Evolutionary conservation across 2,329 filamentous ascomycete species (phyloP).

Genomic region (Neoascochyta sp.): DNA sequence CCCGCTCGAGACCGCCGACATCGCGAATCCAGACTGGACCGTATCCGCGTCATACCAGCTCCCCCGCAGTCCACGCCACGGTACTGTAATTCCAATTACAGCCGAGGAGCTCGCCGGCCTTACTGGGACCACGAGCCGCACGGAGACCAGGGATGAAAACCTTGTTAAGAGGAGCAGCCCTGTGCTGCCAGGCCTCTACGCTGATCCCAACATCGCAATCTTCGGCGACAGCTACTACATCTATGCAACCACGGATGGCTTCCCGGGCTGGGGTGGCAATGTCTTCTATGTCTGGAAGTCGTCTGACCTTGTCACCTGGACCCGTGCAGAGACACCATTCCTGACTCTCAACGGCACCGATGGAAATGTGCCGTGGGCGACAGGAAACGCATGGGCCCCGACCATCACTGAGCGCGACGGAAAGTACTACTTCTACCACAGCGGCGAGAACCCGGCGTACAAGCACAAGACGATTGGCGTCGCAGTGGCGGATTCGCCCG

Average conservation of each 20-base stretch:
- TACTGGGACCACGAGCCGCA: slow-evolving; percentile 11
- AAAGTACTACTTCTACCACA: slow-evolving; percentile 32
- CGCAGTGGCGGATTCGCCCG: slow-evolving; percentile 19
- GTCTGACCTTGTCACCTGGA: slow-evolving; percentile 23
- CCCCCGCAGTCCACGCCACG: slow-evolving; percentile 51
- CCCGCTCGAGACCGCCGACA: slow-evolving; percentile 50
- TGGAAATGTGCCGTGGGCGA: slow-evolving; percentile 29
- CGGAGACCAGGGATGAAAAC: neutral
- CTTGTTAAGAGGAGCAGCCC: slow-evolving; percentile 12
- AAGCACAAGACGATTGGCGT: slow-evolving; percentile 30
- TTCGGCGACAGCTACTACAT: slow-evolving; percentile 26
- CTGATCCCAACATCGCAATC: slow-evolving; percentile 28
- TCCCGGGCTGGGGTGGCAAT: slow-evolving; percentile 24
- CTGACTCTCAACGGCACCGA: slow-evolving; percentile 26
- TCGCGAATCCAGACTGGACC: slow-evolving; percentile 49
- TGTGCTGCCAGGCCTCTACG: slow-evolving; percentile 23
- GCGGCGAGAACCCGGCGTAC: slow-evolving; percentile 22
- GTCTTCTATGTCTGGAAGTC: slow-evolving; percentile 29
- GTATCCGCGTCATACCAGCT: slow-evolving; percentile 47
- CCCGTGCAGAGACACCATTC: slow-evolving; percentile 18
- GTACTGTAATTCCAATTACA: slow-evolving; percentile 53
- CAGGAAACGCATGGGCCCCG: slow-evolving; percentile 27
- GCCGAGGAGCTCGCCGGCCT: slow-evolving; percentile 43
- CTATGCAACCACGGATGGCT: slow-evolving; percentile 27
- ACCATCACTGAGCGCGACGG: slow-evolving; percentile 21